Evolutionary conservation across 495 filamentous ascomycete species (phyloP).

Genomic region (Parachaetomium inaequale): DNA sequence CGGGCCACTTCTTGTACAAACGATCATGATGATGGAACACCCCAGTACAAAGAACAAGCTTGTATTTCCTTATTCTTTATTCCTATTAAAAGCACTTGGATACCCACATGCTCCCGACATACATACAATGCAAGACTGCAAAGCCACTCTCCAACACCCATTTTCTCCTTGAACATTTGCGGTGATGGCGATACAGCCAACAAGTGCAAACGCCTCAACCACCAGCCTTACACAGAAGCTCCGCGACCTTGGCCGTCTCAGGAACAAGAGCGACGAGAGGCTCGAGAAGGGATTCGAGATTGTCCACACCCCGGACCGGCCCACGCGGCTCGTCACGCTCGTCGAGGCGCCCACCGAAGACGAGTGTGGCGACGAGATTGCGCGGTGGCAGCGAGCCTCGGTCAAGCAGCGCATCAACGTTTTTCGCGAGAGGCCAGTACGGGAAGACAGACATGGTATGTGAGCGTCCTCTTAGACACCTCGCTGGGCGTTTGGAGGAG

Average conservation of each 20-base stretch:
- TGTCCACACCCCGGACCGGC: slow-evolving; percentile 33
- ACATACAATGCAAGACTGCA: background rate
- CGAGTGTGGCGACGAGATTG: slow-evolving; percentile 27
- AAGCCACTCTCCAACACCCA: background rate
- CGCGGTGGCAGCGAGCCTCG: slow-evolving; percentile 21
- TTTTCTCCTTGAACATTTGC: background rate
- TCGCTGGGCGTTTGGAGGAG: background rate
- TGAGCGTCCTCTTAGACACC: background rate
- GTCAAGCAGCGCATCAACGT: background rate
- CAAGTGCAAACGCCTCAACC: background rate
- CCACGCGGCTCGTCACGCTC: slow-evolving; percentile 6
- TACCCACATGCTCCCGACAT: background rate
- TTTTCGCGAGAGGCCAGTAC: background rate
- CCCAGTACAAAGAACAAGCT: slow-evolving; percentile 11
- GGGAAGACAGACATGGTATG: background rate
- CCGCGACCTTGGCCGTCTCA: slow-evolving; percentile 20
- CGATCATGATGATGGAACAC: background rate
- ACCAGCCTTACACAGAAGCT: slow-evolving; percentile 23
- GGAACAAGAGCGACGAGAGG: slow-evolving; percentile 10
- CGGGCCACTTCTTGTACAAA: background rate
- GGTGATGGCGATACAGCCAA: background rate
- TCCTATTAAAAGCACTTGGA: slow-evolving; percentile 4
- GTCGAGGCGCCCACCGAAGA: slow-evolving; percentile 27
- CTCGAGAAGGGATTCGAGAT: slow-evolving; percentile 20
- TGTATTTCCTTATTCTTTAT: background rate